Conservation (phyloP, 495 filamentous ascomycete species). For the Penicillium steckii region DNA sequence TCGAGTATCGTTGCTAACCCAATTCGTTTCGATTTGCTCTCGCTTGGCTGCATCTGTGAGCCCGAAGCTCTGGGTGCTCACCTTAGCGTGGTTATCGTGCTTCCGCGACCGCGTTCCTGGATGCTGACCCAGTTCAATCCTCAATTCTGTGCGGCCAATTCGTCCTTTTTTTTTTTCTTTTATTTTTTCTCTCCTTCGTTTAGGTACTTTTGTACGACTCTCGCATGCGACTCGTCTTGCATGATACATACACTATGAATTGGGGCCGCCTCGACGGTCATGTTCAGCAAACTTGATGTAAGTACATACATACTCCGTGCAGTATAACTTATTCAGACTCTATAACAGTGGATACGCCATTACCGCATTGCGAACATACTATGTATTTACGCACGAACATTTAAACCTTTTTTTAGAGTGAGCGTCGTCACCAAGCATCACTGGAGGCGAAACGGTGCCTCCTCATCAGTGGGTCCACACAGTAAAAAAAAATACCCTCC, state of each 20-base stretch:
- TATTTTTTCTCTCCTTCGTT: background rate
- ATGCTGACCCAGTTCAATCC: background rate
- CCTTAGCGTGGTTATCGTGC: background rate
- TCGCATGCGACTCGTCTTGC: background rate
- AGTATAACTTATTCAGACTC: no score
- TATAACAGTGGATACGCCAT: no score
- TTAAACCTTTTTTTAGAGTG: background rate
- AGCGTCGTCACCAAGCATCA: background rate
- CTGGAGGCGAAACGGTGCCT: constrained; percentile 8
- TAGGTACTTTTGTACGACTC: background rate
- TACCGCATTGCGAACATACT: no score
- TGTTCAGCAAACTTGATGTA: background rate
- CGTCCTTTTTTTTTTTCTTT: background rate
- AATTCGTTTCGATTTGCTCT: background rate
- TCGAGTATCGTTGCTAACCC: constrained; percentile 4
- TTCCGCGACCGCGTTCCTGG: background rate
- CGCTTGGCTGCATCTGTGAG: constrained; percentile 2
- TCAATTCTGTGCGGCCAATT: background rate
- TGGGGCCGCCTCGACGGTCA: background rate
- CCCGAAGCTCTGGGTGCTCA: constrained; percentile 1
- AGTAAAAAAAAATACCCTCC: background rate
- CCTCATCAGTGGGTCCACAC: background rate
- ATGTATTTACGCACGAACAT: background rate
- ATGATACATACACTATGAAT: background rate
- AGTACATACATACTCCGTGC: background rate